These are phyloP conservation scores for Aciculosporium take DNA, from an alignment of 2,329 filamentous ascomycete genomes.

Conservation along the genomic window DNA sequence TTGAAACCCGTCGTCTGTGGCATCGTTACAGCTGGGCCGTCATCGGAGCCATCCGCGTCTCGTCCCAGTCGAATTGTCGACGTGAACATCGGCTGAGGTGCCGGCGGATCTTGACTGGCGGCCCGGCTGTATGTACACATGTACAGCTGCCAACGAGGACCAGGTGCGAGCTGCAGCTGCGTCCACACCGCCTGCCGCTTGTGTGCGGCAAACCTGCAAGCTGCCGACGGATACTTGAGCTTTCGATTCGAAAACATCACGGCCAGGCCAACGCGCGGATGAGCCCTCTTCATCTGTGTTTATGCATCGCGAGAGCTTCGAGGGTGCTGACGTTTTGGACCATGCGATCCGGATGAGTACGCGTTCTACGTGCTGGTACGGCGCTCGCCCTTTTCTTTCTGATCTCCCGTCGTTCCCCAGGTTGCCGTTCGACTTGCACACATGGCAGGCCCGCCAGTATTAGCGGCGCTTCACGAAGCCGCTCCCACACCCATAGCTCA, in stretches of 20 bases:
- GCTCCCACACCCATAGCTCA: constrained; percentile 39
- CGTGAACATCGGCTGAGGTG: not conserved
- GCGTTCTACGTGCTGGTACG: constrained; percentile 1
- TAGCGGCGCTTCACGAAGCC: constrained; percentile 15
- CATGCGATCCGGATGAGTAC: not conserved
- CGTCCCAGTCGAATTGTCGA: not conserved
- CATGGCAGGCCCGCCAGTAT: constrained; percentile 12
- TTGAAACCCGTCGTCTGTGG: too few relatives aligned
- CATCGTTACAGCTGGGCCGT: too few relatives aligned
- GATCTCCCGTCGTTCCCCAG: not conserved
- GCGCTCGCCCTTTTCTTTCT: not conserved
- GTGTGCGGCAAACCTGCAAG: not conserved
- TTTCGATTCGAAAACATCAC: not conserved
- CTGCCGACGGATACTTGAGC: not conserved
- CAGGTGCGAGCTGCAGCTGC: not conserved
- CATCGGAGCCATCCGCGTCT: too few relatives aligned
- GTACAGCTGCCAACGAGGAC: too few relatives aligned
- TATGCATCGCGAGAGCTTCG: not conserved
- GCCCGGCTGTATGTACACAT: too few relatives aligned
- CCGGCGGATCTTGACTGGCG: too few relatives aligned
- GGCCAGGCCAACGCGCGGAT: not conserved
- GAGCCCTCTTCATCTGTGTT: not conserved
- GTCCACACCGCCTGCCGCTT: constrained; percentile 3
- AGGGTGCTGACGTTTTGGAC: not conserved
- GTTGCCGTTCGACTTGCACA: constrained; percentile 4